These are phyloP conservation scores for Tephrocybe sp. DNA, from an alignment of 768 basidiomycete genomes.

Conservation along the genomic window DNA sequence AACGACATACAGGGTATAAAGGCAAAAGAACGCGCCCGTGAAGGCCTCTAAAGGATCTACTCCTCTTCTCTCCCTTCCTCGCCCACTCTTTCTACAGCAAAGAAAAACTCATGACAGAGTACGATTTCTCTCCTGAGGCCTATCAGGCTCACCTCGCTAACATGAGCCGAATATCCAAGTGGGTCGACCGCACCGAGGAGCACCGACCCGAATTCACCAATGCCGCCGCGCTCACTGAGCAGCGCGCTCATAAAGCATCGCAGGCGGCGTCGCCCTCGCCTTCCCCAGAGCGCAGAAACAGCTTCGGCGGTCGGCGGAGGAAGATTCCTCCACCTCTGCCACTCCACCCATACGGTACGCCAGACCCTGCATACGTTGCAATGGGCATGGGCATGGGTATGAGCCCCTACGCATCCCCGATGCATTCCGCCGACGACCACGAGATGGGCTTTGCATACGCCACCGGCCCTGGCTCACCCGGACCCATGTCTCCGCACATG, in stretches of 20 bases:
- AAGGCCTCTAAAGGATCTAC: background rate
- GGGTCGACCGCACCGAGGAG: conserved; percentile 20
- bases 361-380: conserved; percentile 5
- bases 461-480: conserved; percentile 14
- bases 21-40: background rate
- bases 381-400: conserved; percentile 4
- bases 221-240: conserved; percentile 19
- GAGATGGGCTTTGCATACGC: conserved; percentile 14
- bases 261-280: background rate
- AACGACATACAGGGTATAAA: conserved; percentile 15
- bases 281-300: conserved; percentile 1
- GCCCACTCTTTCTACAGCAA: background rate
- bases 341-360: conserved; percentile 12
- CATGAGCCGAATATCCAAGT: conserved; percentile 20
- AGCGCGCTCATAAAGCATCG: background rate
- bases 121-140: conserved; percentile 24
- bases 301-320: conserved; percentile 6
- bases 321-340: conserved; percentile 15
- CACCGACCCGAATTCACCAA: conserved; percentile 17
- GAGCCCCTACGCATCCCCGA: conserved; percentile 10
- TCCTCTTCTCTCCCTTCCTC: background rate
- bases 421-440: conserved; percentile 9
- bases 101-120: conserved; percentile 22
- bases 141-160: conserved; percentile 18
- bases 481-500: conserved; percentile 15